Evolutionary conservation across 1,284 basidiomycete species (phyloP), one percentile per base, ranked within the genome.

Genomic region (Cryptococcus sp.): DNA sequence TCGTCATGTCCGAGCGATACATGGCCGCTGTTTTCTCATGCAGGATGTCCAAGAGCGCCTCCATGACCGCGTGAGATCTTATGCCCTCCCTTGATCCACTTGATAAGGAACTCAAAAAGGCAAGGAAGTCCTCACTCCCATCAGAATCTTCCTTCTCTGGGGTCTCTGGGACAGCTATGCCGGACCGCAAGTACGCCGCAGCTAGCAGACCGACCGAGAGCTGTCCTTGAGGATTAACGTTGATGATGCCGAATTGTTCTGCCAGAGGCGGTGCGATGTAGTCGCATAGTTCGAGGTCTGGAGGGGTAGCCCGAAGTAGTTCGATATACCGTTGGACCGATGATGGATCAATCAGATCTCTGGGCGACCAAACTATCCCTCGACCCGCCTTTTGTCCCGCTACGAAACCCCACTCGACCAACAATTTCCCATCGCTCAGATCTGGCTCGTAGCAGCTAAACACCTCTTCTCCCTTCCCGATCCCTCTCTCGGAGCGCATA

Each of bases 381-480:
- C 57, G 53, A 4, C 61, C 67, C 8, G 60, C 40, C 11, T 40
- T 47, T 17, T 60, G 56, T 15, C 35, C 16, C 1, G 47, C 58
- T 3, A 61, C 38, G 73, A 91, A 92, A 0, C 89, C 90, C 76
- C 90, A 92, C 56, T 85, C 86, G 41, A 82, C 81, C 38, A 91
- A 78, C 6, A 90, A 81, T 60, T 87, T 81, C 0, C 87, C 85
- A 70, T 90, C 89, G 13, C 80, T 81, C 7, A 89, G 78, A 3
- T 75, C 78, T 13, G 74, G 83, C 41, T 91, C 91, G 73, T 95
- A 95, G 3, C 88, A 89, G 77, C 94, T 95, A 82, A 86, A 92
- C 6, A 93, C 81, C 70, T 95, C 87, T n/a, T 80, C 79, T 19
- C 79, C 78, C 0, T 84, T 79, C 5, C 56, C 42, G 0, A 63